Conservation (phyloP, 768 basidiomycete species). For the Suillus plorans region DNA sequence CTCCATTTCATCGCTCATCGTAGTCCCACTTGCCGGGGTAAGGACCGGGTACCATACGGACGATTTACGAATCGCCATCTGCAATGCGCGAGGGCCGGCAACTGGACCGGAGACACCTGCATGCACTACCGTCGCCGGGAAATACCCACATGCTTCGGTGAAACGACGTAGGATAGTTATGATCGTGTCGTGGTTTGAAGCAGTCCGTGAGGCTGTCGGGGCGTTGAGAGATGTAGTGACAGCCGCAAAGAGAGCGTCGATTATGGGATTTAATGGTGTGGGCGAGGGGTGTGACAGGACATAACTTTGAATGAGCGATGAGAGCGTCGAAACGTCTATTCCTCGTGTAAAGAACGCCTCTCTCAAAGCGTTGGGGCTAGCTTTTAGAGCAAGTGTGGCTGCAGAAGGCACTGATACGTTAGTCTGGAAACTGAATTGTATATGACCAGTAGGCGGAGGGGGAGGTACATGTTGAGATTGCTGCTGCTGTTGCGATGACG, state of each 20-base stretch:
- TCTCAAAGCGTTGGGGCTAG: slow-evolving; percentile 28
- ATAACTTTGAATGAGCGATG: slow-evolving; percentile 54
- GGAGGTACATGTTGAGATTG: slow-evolving; percentile 22
- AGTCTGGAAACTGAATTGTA: slow-evolving; percentile 45
- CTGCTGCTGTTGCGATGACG: slow-evolving; percentile 29
- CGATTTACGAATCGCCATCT: slow-evolving; percentile 57
- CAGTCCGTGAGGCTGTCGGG: slow-evolving; percentile 31
- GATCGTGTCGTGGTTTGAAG: slow-evolving; percentile 36
- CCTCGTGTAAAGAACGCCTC: slow-evolving; percentile 35
- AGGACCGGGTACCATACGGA: slow-evolving; percentile 49
- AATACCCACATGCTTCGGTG: slow-evolving; percentile 51
- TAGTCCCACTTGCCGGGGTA: slow-evolving; percentile 21
- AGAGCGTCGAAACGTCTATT: slow-evolving; percentile 47
- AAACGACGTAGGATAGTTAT: slow-evolving; percentile 47
- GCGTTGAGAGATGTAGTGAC: slow-evolving; percentile 24
- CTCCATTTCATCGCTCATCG: slow-evolving; percentile 61
- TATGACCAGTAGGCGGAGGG: slow-evolving; percentile 30
- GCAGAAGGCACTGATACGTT: slow-evolving; percentile 43
- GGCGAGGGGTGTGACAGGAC: slow-evolving; percentile 47
- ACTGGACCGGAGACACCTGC: slow-evolving; percentile 55
- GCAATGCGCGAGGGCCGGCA: slow-evolving; percentile 56
- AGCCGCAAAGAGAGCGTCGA: slow-evolving; percentile 58
- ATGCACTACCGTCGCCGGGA: slow-evolving; percentile 47
- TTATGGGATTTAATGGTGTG: slow-evolving; percentile 48
- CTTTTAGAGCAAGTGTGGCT: slow-evolving; percentile 25